A percentile compares a stretch with the other conserved stretches of the same genome.
phyloP scores from a whole-genome alignment of 1,139 yeast genomes.

The Pichia sp. region DNA sequence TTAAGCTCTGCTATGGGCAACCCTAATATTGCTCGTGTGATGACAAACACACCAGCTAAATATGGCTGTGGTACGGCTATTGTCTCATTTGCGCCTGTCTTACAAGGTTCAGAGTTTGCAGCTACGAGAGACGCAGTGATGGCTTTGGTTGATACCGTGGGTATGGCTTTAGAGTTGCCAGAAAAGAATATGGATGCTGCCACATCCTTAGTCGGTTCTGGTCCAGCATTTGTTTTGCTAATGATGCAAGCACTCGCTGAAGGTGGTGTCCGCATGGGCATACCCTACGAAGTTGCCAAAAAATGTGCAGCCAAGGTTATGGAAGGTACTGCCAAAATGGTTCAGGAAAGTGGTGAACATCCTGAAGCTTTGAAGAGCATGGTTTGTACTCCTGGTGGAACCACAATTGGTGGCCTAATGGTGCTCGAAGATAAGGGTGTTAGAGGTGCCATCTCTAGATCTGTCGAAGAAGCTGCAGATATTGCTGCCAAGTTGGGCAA shows the following conservation, averaged over 20 bases:
- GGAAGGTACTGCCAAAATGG: conserved; percentile 97
- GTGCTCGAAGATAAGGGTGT: conserved; percentile 90
- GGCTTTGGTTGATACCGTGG: conserved; percentile 59
- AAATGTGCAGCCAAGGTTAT: conserved; percentile 93
- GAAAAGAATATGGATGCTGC: conserved; percentile 96
- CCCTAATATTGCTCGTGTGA: conserved; percentile 70
- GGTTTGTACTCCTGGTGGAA: conserved; percentile 97
- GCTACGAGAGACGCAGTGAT: conserved; percentile 48
- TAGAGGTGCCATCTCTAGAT: conserved; percentile 80
- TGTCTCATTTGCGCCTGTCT: conserved; percentile 52
- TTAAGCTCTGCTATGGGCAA: conserved; percentile 50
- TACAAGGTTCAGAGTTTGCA: conserved; percentile 36
- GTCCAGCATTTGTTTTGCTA: conserved; percentile 88
- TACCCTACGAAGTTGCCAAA: conserved; percentile 78
- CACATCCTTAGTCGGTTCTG: conserved; percentile 91
- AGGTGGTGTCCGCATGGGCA: conserved; percentile 92
- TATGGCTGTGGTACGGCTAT: conserved; percentile 93
- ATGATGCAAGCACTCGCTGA: conserved; percentile 91
- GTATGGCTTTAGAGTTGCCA: conserved; percentile 68
- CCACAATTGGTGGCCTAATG: conserved; percentile 91
- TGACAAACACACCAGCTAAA: conserved; percentile 97
- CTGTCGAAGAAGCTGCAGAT: conserved; percentile 84
- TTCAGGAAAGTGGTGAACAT: conserved; percentile 70
- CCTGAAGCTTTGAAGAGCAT: conserved; percentile 88
- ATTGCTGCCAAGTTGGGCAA: conserved; percentile 79